A percentile compares a stretch with the other conserved stretches of the same genome.
phyloP scores from a whole-genome alignment of 345 rosid genomes.

The Raphanus sativus region DNA sequence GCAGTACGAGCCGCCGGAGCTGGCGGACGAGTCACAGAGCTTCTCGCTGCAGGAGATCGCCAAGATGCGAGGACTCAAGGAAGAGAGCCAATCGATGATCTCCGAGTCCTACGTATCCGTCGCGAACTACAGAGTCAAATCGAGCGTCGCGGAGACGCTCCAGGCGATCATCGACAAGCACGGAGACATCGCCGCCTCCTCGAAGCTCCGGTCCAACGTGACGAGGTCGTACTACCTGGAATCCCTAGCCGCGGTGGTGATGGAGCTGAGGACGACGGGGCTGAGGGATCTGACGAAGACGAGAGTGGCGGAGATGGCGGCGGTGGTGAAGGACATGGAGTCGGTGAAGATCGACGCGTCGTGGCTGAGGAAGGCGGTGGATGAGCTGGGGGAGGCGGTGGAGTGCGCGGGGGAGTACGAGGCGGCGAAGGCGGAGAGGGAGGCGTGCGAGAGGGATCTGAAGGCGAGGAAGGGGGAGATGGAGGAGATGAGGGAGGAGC shows the following conservation, averaged over 20 bases:
- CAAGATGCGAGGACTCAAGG: constrained; percentile 39
- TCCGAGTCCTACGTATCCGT: constrained; percentile 69
- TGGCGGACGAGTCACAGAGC: constrained; percentile 36
- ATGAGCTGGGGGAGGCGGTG: constrained; percentile 50
- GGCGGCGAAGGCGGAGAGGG: constrained; percentile 47
- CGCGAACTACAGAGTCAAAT: constrained; percentile 62
- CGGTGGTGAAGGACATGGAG: constrained; percentile 75
- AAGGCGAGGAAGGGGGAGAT: constrained; percentile 48
- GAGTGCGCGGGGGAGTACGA: constrained; percentile 46
- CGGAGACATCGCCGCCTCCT: constrained; percentile 72
- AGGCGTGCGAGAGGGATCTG: constrained; percentile 37
- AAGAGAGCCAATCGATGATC: constrained; percentile 54
- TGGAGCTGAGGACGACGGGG: constrained; percentile 55
- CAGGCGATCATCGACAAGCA: constrained; percentile 54
- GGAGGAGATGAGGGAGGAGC: constrained; percentile 47
- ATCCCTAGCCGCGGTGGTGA: constrained; percentile 60
- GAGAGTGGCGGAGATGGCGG: constrained; percentile 58
- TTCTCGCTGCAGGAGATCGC: constrained; percentile 32
- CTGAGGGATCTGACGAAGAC: constrained; percentile 55
- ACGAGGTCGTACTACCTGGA: constrained; percentile 67
- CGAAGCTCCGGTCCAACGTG: constrained; percentile 52
- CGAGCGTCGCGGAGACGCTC: constrained; percentile 48
- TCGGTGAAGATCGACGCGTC: constrained; percentile 55
- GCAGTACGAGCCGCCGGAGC: constrained; percentile 38
- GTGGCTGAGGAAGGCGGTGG: constrained; percentile 57